Conservation (phyloP, 2,329 filamentous ascomycete species). For the Aspergillus japonicus region DNA sequence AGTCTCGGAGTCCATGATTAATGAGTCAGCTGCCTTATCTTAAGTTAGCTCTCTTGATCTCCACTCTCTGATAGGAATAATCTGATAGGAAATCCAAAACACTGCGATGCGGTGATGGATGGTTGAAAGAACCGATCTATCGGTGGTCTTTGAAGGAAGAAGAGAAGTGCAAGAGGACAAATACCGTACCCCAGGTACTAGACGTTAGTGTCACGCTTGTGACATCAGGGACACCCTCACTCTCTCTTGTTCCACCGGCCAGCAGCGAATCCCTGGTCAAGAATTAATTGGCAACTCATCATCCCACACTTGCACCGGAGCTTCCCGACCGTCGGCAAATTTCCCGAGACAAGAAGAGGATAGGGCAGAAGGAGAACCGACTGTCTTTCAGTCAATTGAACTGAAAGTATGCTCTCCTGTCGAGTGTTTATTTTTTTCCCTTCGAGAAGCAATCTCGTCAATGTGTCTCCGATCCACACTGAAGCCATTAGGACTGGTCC, state of each 20-base stretch:
- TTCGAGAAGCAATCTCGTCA: not conserved
- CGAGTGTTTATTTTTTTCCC: not conserved
- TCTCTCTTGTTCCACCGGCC: too few species aligned
- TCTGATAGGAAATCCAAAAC: not conserved
- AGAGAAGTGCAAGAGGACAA: too few species aligned
- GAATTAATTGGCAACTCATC: not conserved
- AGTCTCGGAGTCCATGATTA: not conserved
- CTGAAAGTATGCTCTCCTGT: not conserved
- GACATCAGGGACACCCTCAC: too few species aligned
- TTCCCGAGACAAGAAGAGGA: too few species aligned
- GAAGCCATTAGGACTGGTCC: not conserved
- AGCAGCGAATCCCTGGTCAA: not conserved
- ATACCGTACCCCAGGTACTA: too few species aligned
- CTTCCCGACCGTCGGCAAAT: conserved; percentile 1
- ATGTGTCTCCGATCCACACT: not conserved
- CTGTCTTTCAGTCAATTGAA: not conserved
- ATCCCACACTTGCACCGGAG: conserved; percentile 2
- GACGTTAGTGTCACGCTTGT: not conserved
- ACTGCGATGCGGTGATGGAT: not conserved
- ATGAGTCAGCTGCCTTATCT: not conserved
- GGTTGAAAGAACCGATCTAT: not conserved
- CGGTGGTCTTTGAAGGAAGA: not conserved
- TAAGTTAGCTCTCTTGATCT: not conserved
- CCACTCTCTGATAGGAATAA: not conserved
- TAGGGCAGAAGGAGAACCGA: not conserved